Percentiles rank a stretch among this genome's conserved stretches.
phyloP scores from a whole-genome alignment of 2,329 filamentous ascomycete species.

The Amylocarpus encephaloides region DNA sequence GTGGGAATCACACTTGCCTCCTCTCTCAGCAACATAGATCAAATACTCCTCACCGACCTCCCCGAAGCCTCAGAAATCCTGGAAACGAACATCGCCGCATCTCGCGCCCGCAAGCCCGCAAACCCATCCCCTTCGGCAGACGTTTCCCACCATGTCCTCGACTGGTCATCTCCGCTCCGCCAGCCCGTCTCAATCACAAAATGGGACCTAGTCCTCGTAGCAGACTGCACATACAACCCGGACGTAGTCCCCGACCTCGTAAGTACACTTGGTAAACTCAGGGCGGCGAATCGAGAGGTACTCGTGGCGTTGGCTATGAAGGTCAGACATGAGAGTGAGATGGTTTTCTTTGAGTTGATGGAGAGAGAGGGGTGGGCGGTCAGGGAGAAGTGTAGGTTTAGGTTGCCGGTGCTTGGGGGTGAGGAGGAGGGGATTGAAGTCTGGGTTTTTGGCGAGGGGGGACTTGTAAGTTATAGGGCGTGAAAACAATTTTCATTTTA shows the following conservation, averaged over 20 bases:
- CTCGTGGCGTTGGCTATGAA: conserved; percentile 57
- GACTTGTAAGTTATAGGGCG: no score
- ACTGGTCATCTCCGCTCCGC: conserved; percentile 53
- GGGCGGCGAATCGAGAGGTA: conserved; percentile 7
- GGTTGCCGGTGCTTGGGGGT: conserved; percentile 20
- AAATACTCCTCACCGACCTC: conserved; percentile 57
- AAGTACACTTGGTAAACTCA: conserved; percentile 39
- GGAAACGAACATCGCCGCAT: conserved; percentile 39
- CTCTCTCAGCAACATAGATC: conserved; percentile 30
- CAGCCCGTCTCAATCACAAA: conserved; percentile 25
- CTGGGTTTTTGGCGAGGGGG: conserved; percentile 20
- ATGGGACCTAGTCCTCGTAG: conserved; percentile 56
- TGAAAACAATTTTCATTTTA: no score
- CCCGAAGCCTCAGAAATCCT: conserved; percentile 57
- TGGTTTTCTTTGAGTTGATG: conserved; percentile 60
- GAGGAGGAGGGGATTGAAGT: conserved; percentile 27
- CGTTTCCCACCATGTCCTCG: conserved; percentile 43
- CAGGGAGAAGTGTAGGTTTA: conserved; percentile 6
- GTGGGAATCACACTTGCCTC: conserved; percentile 56
- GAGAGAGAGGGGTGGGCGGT: conserved; percentile 19
- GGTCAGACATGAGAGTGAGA: conserved; percentile 59
- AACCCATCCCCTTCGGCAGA: neutral
- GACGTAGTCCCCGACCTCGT: conserved; percentile 61
- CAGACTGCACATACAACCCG: conserved; percentile 69
- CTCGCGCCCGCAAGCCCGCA: neutral